phyloP scores from a whole-genome alignment of 805 yeast species.

The Pichia nanzhaoensis region DNA sequence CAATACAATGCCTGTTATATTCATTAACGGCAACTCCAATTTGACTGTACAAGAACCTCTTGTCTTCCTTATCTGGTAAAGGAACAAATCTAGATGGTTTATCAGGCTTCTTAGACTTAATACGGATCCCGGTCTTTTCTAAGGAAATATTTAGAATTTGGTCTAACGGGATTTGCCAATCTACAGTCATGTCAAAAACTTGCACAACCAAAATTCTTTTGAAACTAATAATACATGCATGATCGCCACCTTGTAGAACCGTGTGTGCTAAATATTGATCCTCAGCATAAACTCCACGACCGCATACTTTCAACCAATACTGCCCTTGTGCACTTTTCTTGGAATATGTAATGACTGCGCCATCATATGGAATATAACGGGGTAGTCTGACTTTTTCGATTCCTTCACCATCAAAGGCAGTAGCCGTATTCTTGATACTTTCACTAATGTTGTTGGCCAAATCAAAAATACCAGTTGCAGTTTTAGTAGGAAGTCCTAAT shows the following conservation, averaged over 20 bases:
- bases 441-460: conserved; percentile 89
- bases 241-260: conserved; percentile 72
- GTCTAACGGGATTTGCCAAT: conserved; percentile 68
- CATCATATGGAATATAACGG: conserved; percentile 63
- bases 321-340: conserved; percentile 91
- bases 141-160: conserved; percentile 63
- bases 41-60: conserved; percentile 59
- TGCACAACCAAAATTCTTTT: conserved; percentile 62
- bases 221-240: conserved; percentile 70
- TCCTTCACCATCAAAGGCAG: conserved; percentile 75
- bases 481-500: conserved; percentile 94
- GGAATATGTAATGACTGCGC: conserved; percentile 66
- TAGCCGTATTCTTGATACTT: conserved; percentile 88
- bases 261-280: conserved; percentile 85
- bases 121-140: conserved; percentile 72
- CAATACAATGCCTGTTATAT: conserved; percentile 49
- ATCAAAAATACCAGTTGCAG: conserved; percentile 92
- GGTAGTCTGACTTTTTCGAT: conserved; percentile 80
- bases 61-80: conserved; percentile 56
- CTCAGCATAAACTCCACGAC: conserved; percentile 67
- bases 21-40: conserved; percentile 78
- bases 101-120: conserved; percentile 41
- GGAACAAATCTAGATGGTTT: conserved; percentile 61
- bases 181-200: conserved; percentile 49
- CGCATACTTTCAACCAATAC: conserved; percentile 76